Percentiles rank a stretch among this genome's conserved stretches.
Evolutionary conservation across 768 basidiomycete genomes (phyloP).

Genomic region (Clavaria fumosa): DNA sequence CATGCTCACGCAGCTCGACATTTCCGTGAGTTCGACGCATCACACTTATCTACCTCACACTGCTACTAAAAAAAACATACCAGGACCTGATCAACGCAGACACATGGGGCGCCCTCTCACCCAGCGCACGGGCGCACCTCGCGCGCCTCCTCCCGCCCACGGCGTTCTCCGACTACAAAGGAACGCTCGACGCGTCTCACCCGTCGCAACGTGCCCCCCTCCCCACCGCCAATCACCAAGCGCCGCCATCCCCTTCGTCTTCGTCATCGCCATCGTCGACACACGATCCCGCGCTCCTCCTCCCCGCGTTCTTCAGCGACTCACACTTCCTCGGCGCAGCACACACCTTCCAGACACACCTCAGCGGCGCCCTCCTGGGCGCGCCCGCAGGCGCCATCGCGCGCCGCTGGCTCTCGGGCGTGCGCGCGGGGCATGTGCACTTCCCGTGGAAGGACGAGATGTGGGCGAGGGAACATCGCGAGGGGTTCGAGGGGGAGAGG

Average conservation of each 20-base stretch:
- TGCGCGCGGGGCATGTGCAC: constrained; percentile 29
- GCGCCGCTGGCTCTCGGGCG: constrained; percentile 26
- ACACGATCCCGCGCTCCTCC: constrained; percentile 13
- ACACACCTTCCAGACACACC: constrained; percentile 45
- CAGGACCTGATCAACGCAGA: constrained; percentile 33
- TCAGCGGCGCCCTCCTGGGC: constrained; percentile 36
- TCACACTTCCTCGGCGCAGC: constrained; percentile 38
- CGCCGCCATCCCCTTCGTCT: background rate
- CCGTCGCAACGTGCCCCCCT: too few relatives aligned
- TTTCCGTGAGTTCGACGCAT: constrained; percentile 27
- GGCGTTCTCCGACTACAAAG: constrained; percentile 23
- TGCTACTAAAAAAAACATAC: constrained; percentile 4
- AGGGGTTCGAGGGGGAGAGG: too few relatives aligned
- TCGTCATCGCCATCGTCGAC: constrained; percentile 10
- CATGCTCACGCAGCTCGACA: constrained; percentile 30
- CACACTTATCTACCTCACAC: constrained; percentile 5
- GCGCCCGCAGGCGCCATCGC: constrained; percentile 28
- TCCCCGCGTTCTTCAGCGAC: constrained; percentile 31
- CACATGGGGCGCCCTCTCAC: constrained; percentile 32
- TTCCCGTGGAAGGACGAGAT: constrained; percentile 51
- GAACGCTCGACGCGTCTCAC: constrained; percentile 22
- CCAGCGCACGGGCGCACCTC: constrained; percentile 23
- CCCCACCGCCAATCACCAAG: constrained; percentile 11
- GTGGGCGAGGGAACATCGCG: constrained; percentile 38
- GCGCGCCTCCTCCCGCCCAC: constrained; percentile 30